These are phyloP conservation scores for Talaromyces sp. DNA, from an alignment of 2,329 filamentous ascomycete species.

Conservation along the genomic window DNA sequence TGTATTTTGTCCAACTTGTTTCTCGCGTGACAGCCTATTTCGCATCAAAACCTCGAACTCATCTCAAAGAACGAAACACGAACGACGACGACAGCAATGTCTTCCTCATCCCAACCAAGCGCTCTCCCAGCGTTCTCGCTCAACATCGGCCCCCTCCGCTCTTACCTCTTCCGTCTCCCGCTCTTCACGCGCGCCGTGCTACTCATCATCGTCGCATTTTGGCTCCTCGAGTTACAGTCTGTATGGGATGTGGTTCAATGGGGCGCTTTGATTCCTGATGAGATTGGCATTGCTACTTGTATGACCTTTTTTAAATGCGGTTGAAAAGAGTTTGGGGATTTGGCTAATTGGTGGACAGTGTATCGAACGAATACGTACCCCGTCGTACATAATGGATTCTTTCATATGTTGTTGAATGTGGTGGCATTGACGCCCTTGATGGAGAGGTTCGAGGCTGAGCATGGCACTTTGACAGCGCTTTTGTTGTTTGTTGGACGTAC, in stretches of 20 bases:
- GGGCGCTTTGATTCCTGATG: slow-evolving; percentile 73
- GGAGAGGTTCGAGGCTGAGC: slow-evolving; percentile 88
- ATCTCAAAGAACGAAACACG: background rate
- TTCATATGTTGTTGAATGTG: slow-evolving; percentile 78
- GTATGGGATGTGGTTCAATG: slow-evolving; percentile 71
- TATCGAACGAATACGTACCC: slow-evolving; percentile 92
- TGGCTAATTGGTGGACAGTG: slow-evolving; percentile 53
- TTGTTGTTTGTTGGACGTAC: slow-evolving; percentile 86
- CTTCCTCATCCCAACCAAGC: slow-evolving; percentile 30
- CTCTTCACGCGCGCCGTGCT: slow-evolving; percentile 75
- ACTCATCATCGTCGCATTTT: slow-evolving; percentile 64
- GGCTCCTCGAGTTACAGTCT: slow-evolving; percentile 65
- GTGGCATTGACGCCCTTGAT: slow-evolving; percentile 80
- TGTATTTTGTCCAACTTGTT: background rate
- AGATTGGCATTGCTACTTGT: slow-evolving; percentile 71
- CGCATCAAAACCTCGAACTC: background rate
- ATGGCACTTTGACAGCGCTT: slow-evolving; percentile 84
- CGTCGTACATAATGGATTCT: slow-evolving; percentile 74
- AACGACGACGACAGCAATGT: slow-evolving; percentile 4
- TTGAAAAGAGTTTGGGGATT: background rate
- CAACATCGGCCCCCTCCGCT: slow-evolving; percentile 70
- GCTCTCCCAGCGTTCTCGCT: slow-evolving; percentile 57
- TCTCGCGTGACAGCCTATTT: background rate
- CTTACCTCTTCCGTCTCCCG: slow-evolving; percentile 80
- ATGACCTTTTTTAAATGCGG: slow-evolving; percentile 20